A percentile compares a stretch with the other conserved stretches of the same genome.
phyloP scores from a whole-genome alignment of 139 green algal species.

The Closterium sp. region DNA sequence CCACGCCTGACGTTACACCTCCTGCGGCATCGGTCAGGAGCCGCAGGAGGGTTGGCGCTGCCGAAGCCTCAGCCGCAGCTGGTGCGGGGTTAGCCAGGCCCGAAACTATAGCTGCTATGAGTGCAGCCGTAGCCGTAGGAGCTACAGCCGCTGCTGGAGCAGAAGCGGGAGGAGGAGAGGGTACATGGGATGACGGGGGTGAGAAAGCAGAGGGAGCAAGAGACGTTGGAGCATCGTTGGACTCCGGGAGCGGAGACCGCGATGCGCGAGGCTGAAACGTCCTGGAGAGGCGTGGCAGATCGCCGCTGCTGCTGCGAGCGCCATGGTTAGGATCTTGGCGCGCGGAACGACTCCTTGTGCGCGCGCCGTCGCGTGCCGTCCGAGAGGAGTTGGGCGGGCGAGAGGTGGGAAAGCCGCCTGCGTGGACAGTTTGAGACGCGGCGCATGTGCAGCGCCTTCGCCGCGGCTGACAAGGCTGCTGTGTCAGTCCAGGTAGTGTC shows the following conservation, averaged over 20 bases:
- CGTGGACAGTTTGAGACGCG: neutral
- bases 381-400: neutral
- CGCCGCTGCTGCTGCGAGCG: neutral
- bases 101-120: neutral
- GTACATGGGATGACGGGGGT: neutral
- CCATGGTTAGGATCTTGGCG: neutral
- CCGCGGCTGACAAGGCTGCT: neutral
- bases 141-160: neutral
- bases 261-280: neutral
- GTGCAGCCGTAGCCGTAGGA: neutral
- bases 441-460: neutral
- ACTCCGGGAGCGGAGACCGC: neutral
- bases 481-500: neutral
- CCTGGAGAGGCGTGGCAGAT: no score
- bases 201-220: neutral
- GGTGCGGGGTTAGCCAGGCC: neutral
- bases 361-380: no score
- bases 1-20: neutral
- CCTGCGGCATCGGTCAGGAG: neutral
- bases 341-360: neutral
- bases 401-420: neutral
- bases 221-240: neutral
- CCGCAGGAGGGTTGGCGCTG: neutral
- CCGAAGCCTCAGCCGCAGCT: neutral
- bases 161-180: neutral